These are phyloP conservation scores for Hericium coralloides DNA, from an alignment of 768 basidiomycete species.

Conservation along the genomic window DNA sequence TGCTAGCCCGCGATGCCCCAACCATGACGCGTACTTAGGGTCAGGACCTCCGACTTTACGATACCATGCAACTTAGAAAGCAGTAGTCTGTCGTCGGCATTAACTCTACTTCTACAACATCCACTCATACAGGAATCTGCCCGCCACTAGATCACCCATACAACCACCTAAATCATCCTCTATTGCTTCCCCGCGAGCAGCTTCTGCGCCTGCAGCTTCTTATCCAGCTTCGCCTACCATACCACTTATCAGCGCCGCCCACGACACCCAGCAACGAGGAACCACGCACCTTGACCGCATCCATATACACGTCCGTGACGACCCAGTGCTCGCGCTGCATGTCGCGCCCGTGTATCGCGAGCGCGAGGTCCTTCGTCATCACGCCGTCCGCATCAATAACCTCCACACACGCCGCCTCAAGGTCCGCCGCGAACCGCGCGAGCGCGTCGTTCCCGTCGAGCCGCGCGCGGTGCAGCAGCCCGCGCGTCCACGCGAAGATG, in stretches of 20 bases:
- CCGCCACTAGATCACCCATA: too few species aligned
- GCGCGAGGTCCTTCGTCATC: constrained; percentile 96
- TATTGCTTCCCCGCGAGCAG: not conserved
- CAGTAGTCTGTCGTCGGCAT: too few species aligned
- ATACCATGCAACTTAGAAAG: too few species aligned
- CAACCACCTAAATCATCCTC: too few species aligned
- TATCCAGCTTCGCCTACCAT: not conserved
- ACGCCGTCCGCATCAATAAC: constrained; percentile 83
- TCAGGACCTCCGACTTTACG: too few species aligned
- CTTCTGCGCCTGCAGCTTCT: not conserved
- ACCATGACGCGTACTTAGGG: too few species aligned
- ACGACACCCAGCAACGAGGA: not conserved
- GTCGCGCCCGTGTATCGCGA: constrained; percentile 86
- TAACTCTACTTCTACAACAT: too few species aligned
- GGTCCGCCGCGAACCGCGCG: constrained; percentile 59
- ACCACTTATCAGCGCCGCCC: not conserved
- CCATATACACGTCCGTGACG: constrained; percentile 89
- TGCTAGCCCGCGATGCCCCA: too few species aligned
- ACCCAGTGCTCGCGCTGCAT: constrained; percentile 97
- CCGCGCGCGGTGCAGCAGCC: constrained; percentile 87
- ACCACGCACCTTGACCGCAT: constrained; percentile 72
- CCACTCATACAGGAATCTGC: too few species aligned
- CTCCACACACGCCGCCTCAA: constrained; percentile 86
- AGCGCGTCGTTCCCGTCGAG: constrained; percentile 78
- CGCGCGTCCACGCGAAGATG: constrained; percentile 98